Conservation (phyloP, 1,139 yeast species). For the Hanseniaspora sp. region DNA sequence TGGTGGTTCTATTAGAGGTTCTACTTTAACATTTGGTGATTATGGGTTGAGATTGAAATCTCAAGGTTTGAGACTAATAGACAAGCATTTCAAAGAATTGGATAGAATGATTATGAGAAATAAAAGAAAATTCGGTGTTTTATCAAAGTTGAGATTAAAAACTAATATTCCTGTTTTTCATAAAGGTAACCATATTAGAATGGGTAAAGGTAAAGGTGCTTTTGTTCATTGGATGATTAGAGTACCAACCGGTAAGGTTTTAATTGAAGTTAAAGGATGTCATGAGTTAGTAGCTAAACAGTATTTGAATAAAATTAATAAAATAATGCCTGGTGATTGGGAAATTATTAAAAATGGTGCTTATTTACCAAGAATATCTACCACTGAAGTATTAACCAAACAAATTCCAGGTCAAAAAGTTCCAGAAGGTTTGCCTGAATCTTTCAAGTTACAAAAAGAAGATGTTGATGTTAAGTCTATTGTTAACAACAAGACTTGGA, state of each 20-base stretch:
- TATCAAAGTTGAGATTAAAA: slow-evolving; percentile 42
- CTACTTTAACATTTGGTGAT: slow-evolving; percentile 65
- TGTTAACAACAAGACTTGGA: slow-evolving; percentile 35
- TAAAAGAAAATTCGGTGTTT: slow-evolving; percentile 51
- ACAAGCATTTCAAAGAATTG: slow-evolving; percentile 83
- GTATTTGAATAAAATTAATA: slow-evolving; percentile 83
- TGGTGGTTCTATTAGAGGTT: slow-evolving; percentile 90
- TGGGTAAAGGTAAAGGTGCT: slow-evolving; percentile 99
- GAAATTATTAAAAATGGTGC: slow-evolving; percentile 61
- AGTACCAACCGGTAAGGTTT: slow-evolving; percentile 87
- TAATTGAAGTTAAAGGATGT: slow-evolving; percentile 67
- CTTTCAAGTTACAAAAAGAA: slow-evolving; percentile 8
- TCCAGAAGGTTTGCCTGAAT: slow-evolving; percentile 40
- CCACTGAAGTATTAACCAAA: slow-evolving; percentile 11
- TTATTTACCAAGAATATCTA: slow-evolving; percentile 49
- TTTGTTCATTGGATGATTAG: slow-evolving; percentile 96
- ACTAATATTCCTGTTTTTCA: slow-evolving; percentile 86
- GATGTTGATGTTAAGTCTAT: slow-evolving; percentile 9
- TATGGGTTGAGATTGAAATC: slow-evolving; percentile 80
- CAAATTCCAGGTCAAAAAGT: slow-evolving; percentile 14
- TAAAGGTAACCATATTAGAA: slow-evolving; percentile 97
- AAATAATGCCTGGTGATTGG: slow-evolving; percentile 82
- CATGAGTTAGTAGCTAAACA: slow-evolving; percentile 89
- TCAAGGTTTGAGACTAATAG: slow-evolving; percentile 79
- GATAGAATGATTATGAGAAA: slow-evolving; percentile 75